Evolutionary conservation across 2,329 filamentous ascomycete genomes (phyloP), one percentile per base, ranked within the genome.

Genomic region (Macrophomina phaseolina): DNA sequence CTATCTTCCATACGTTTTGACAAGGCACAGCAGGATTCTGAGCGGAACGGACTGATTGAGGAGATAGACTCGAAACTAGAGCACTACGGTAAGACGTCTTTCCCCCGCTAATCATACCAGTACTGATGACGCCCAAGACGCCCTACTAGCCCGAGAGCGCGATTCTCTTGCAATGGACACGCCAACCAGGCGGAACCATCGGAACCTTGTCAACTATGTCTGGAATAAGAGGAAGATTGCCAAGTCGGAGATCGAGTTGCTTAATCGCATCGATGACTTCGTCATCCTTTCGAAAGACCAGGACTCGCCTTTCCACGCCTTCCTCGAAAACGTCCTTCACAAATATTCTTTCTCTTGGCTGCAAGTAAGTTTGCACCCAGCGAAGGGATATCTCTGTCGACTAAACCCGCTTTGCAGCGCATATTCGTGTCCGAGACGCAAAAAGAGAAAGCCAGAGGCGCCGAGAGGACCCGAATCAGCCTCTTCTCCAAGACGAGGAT

Each of bases 221-320:
- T 68, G 51, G 40, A 70, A 70, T 55, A 45, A 61, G 14, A 65
- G 49, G 28, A 45, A 62, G 5, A 63, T 70, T 28, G 65, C 67
- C 7, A 38, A 49, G 14, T 62, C 67, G 5, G 51, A 53, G 49
- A 55, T 34, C 6, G 16, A 56, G n/a, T 61, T 67, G 16, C 49
- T 67, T 7, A 67, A 64, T 16, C 46, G 51, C 18, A 34, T 51
- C 16, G 68, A 69, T 42, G 68, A 69, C 40, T 69, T 69, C 34
- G 51, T 69, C 1, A 16, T 67, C 16, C 60, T 69, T 8, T 48
- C 34, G n/a, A 34, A 60, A 9, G 30, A 66, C 5, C 56, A 63
- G 5, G 67, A 69, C 18, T 68, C 68, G 2, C 64, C 64, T 0
- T 51, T 69, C 9, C 66, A 69, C 7, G 23, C 6, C 0, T 9